A percentile compares a stretch with the other conserved stretches of the same genome.
phyloP scores from a whole-genome alignment of 2,329 filamentous ascomycete species.

The Cladosporium sp. region DNA sequence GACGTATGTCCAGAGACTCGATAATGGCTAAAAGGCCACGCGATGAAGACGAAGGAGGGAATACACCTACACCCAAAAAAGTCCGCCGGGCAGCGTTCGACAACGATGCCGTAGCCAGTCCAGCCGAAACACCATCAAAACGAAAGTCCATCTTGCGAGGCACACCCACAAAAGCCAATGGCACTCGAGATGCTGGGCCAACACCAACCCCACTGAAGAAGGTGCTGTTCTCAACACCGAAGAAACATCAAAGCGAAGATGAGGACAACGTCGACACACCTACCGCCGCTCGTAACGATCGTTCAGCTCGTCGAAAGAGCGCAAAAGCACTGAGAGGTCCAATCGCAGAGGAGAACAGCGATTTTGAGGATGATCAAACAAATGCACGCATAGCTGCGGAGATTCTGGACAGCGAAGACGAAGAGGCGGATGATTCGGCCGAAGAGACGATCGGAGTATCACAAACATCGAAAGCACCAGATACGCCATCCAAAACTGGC shows the following conservation, averaged over 20 bases:
- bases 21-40: conserved; percentile 8
- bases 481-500: conserved; percentile 42
- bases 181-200: conserved; percentile 20
- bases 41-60: conserved; percentile 1
- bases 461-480: conserved; percentile 39
- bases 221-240: conserved; percentile 43
- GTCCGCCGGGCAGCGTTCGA: background rate
- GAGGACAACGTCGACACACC: conserved; percentile 36
- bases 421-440: conserved; percentile 26
- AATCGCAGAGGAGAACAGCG: conserved; percentile 50
- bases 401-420: conserved; percentile 30
- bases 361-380: conserved; percentile 35
- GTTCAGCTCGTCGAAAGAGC: conserved; percentile 82
- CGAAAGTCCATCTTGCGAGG: conserved; percentile 30
- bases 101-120: background rate
- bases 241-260: conserved; percentile 30
- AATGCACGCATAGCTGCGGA: conserved; percentile 20
- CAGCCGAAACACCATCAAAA: conserved; percentile 27
- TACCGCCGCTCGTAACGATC: conserved; percentile 64
- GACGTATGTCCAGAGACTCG: background rate
- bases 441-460: conserved; percentile 35
- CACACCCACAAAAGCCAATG: conserved; percentile 26
- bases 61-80: conserved; percentile 6
- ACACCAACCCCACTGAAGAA: conserved; percentile 43
- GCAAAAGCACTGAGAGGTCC: conserved; percentile 70